Evolutionary conservation across 495 filamentous ascomycete species (phyloP).

Genomic region (Filosporella fistucella): DNA sequence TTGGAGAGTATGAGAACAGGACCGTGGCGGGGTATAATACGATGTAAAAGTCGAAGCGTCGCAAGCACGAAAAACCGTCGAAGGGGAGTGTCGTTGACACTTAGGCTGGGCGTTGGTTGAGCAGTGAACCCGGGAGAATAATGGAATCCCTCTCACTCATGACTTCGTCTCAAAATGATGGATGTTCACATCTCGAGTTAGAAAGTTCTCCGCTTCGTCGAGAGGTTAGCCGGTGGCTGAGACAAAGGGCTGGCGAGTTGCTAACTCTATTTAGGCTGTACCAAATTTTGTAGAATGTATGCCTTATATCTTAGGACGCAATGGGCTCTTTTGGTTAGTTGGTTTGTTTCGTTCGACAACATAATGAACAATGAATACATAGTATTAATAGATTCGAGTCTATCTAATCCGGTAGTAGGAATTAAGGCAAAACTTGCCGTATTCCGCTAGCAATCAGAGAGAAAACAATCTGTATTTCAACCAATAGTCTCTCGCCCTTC

Average conservation of each 20-base stretch:
- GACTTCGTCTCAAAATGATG: constrained; percentile 4
- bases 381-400: neutral
- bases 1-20: constrained; percentile 5
- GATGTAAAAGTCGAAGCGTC: constrained; percentile 7
- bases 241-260: constrained; percentile 1
- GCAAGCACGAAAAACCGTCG: constrained; percentile 6
- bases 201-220: neutral
- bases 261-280: constrained; percentile 3
- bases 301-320: neutral
- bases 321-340: neutral
- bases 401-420: neutral
- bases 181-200: constrained; percentile 1
- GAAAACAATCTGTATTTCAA: neutral
- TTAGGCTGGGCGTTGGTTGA: constrained; percentile 1
- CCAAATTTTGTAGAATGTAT: neutral
- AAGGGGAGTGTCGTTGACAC: constrained; percentile 10
- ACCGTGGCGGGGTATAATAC: neutral
- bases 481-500: constrained; percentile 8
- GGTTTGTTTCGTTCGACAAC: neutral
- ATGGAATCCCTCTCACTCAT: constrained; percentile 7
- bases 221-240: neutral
- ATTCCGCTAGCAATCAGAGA: no score
- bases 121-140: constrained; percentile 6
- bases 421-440: neutral
- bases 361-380: constrained; percentile 2